A percentile compares a stretch with the other conserved stretches of the same genome.
Conservation (phyloP, 495 filamentous ascomycete genomes). For the Cercophora newfieldiana region DNA sequence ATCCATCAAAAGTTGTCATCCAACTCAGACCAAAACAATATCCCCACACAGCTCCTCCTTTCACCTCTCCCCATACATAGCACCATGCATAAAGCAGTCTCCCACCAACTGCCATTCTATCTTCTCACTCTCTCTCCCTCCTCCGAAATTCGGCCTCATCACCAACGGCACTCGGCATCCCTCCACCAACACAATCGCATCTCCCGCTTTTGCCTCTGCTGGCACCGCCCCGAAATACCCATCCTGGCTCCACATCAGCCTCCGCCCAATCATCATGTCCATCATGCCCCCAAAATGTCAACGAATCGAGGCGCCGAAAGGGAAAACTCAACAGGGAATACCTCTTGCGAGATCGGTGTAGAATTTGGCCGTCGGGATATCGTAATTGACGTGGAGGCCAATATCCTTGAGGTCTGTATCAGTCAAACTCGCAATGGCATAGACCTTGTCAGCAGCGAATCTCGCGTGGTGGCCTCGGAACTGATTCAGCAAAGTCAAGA, state of each 20-base stretch:
- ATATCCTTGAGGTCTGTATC: neutral
- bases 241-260: neutral
- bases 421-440: neutral
- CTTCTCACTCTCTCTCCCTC: neutral
- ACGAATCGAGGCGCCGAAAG: neutral
- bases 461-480: neutral
- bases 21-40: neutral
- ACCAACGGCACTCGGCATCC: neutral
- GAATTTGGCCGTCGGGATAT: neutral
- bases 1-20: too few relatives aligned
- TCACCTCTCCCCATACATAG: neutral
- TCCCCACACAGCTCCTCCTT: neutral
- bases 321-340: neutral
- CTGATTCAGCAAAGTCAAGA: neutral
- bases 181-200: neutral
- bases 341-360: neutral
- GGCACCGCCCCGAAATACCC: neutral
- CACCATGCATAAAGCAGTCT: neutral
- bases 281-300: neutral
- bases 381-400: neutral
- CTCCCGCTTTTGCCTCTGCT: neutral
- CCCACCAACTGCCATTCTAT: neutral
- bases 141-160: neutral
- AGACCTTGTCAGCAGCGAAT: neutral
- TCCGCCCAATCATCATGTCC: constrained; percentile 4